Conservation (phyloP, 805 yeast genomes). For the Hanseniaspora nectarophila region DNA sequence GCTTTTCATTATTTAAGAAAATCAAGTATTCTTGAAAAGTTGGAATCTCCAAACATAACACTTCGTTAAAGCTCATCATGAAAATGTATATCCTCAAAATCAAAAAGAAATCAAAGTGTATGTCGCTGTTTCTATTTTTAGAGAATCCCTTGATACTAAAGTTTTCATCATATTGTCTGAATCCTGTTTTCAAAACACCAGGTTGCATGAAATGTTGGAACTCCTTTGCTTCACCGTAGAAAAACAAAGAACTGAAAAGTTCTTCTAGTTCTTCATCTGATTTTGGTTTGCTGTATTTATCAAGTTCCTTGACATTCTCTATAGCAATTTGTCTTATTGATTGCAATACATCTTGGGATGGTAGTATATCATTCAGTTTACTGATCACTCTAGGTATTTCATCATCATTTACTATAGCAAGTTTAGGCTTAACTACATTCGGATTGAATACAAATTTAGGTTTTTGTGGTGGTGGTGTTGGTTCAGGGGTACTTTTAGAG, state of each 20-base stretch:
- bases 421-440: not conserved
- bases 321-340: not conserved
- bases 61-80: not conserved
- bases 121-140: not conserved
- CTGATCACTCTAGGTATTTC: constrained; percentile 1
- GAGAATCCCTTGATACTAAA: not conserved
- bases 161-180: not conserved
- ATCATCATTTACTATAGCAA: not conserved
- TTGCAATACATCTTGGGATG: not conserved
- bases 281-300: not conserved
- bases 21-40: not conserved
- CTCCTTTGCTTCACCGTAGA: not conserved
- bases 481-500: not conserved
- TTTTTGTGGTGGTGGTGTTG: not conserved
- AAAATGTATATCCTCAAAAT: constrained; percentile 9
- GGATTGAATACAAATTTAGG: constrained; percentile 3
- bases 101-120: not conserved
- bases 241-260: not conserved
- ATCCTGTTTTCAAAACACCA: not conserved
- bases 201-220: not conserved
- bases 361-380: not conserved
- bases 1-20: constrained; percentile 6
- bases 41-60: not conserved
- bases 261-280: not conserved
- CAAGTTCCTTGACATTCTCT: not conserved